Conservation (phyloP, 1,139 yeast species). For the Debaryomyces robertsiae region DNA sequence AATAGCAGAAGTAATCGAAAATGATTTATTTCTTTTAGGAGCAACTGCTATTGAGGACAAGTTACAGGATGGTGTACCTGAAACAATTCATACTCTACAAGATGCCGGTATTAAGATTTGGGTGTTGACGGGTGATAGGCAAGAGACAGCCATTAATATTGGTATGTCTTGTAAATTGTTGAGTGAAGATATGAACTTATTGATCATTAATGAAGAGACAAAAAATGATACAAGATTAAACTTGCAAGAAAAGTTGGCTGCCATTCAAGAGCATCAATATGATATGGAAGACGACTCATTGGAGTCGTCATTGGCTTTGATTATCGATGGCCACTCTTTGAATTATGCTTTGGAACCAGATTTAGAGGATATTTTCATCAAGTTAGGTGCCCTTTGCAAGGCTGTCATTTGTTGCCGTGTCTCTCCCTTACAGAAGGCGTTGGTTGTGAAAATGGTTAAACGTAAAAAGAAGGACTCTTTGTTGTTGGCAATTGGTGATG, state of each 20-base stretch:
- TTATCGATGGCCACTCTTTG: constrained; percentile 92
- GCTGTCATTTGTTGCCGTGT: constrained; percentile 96
- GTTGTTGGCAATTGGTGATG: constrained; percentile 94
- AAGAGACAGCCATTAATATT: constrained; percentile 98
- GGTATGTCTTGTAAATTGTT: constrained; percentile 96
- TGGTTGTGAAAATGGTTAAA: constrained; percentile 89
- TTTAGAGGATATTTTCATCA: constrained; percentile 75
- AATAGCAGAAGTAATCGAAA: constrained; percentile 74
- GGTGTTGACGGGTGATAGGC: constrained; percentile 98
- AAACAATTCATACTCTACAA: constrained; percentile 90
- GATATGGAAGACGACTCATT: constrained; percentile 58
- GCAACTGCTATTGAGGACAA: constrained; percentile 99
- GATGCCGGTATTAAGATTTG: constrained; percentile 96
- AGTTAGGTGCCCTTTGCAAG: constrained; percentile 82
- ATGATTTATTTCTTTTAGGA: constrained; percentile 77
- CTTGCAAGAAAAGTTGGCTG: constrained; percentile 72
- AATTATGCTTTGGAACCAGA: constrained; percentile 82
- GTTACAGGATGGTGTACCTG: constrained; percentile 97
- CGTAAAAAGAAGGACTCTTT: constrained; percentile 56
- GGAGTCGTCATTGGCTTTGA: constrained; percentile 77
- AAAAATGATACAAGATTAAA: constrained; percentile 74
- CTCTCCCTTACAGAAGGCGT: constrained; percentile 95
- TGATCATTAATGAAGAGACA: constrained; percentile 84
- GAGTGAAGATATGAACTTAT: constrained; percentile 93
- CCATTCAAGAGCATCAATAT: constrained; percentile 68